Evolutionary conservation across 2,329 filamentous ascomycete genomes (phyloP), one percentile per base, ranked within the genome.

Genomic region (Aspergillus fructus): DNA sequence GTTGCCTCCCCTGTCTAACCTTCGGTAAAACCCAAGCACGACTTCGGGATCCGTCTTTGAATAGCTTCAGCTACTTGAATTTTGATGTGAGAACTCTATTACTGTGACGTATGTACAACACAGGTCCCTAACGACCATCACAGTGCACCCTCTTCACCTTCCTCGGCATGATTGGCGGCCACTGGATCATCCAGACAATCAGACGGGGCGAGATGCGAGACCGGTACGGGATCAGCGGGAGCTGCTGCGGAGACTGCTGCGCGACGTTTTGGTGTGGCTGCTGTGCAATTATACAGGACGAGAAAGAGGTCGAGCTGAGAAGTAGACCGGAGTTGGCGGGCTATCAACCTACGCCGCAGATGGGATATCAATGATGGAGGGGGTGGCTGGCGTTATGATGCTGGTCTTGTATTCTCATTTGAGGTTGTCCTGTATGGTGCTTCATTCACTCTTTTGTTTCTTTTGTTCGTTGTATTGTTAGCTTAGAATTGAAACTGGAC

Each of bases 111-210:
- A 3, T 30, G 1, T 27, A 30, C 3, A 30, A 3, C 9, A 11
- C 3, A 30, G 8, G 3, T 11, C 8, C 27, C 27, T 30, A 30
- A 30, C 27, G 27, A 3, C 27, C 9, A 11, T 30, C 8, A 4
- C 13, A 65, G 60, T 64, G 63, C 30, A 13, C 50, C 1, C 52
- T 65, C 24, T 53, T 62, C 53, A 53, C 55, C 43, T 47, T 59
- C 24, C 43, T 63, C 50, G 43, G 45, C 9, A 39, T 65, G 49
- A 15, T 59, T 41, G 33, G 49, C 48, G 42, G 37, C n/a, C 59
- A 65, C 3, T 65, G 63, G 63, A 62, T 65, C 42, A 51, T 61
- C 11, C 63, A 65, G 21, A 64, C 63, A 15, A 59, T 64, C 13
- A 42, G 33, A 24, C 56, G 63, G 9, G 53, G 60, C 19, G 60